Base-by-base conservation (phyloP, 352 stramenopile genomes). In the Albugo laibachii region DNA sequence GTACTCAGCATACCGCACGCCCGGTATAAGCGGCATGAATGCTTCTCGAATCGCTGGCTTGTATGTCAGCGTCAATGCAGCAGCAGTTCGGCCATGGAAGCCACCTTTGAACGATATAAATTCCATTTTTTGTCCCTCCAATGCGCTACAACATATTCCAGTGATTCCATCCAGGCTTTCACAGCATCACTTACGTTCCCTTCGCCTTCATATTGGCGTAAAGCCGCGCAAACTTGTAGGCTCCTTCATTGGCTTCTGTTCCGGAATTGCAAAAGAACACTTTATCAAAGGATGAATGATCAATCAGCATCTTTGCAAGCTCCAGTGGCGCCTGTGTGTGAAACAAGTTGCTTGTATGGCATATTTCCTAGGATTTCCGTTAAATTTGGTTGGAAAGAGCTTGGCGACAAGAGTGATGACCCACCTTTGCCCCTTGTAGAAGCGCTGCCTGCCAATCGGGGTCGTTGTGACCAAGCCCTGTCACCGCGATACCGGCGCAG, bases 251-350 rank as follows among this genome's bases (percentile, higher is more conserved):
- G 45, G 79, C 77, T 57, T 96, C 85, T 13, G 82, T 94, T 46
- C 94, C 73, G 2, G 76, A 95, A 64, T 99, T 99, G 61, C 83
- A 97, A 66, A 99, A 98, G 66, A 99, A 99, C n/a, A 92, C 93
- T 60, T 96, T 96, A 61, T 92, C 79, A 50, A 97, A 94, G 38
- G 71, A 74, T n/a, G 82, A 96, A 58, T 97, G 96, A 52, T 96
- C 78, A 49, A 96, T 84, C 5, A 99, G 70, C 63, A 76, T 96
- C 56, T 95, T 80, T 18, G 93, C 94, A 18, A 99, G 66, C 41
- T 91, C 62, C 24, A 93, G 82, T 48, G 95, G 91, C 37, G 85
- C 63, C n/a, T 83, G 70, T 14, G 93, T 96, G 56, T 97, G 95
- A 68, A 97, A 98, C 43, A 98, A 66, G 63, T 98, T 98, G 65